Percentiles rank a stretch among this genome's conserved stretches.
These are phyloP conservation scores for Proliferodiscus dingleyae DNA, from an alignment of 2,329 filamentous ascomycete species.

Conservation along the genomic window DNA sequence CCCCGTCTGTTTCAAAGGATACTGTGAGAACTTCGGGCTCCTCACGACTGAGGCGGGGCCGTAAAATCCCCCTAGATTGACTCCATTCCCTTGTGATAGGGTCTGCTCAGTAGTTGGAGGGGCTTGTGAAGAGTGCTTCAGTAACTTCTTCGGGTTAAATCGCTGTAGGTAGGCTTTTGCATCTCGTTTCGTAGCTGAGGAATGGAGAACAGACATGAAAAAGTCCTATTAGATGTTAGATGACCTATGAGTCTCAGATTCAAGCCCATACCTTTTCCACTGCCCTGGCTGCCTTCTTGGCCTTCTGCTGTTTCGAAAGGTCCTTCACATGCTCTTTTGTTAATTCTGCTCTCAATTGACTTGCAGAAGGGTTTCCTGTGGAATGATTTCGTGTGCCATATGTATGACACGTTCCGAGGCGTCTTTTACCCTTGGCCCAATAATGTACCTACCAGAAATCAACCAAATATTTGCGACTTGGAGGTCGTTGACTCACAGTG, in stretches of 20 bases:
- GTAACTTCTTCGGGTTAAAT: slow-evolving; percentile 52
- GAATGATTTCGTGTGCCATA: slow-evolving; percentile 12
- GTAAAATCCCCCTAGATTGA: slow-evolving; percentile 59
- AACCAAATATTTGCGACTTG: slow-evolving; percentile 13
- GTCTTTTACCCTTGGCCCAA: slow-evolving; percentile 20
- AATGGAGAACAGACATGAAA: slow-evolving; percentile 78
- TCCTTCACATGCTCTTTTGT: slow-evolving; percentile 27
- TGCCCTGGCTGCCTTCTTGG: slow-evolving; percentile 43
- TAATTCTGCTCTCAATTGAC: slow-evolving; percentile 24
- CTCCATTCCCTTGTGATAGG: slow-evolving; percentile 38
- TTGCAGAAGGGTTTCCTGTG: slow-evolving; percentile 11
- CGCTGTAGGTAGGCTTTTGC: slow-evolving; percentile 87
- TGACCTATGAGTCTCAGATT: background rate
- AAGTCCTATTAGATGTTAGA: slow-evolving; percentile 59
- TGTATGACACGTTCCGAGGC: slow-evolving; percentile 1
- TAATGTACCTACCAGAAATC: slow-evolving; percentile 23
- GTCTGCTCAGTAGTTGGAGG: background rate
- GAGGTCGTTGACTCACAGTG: slow-evolving; percentile 26
- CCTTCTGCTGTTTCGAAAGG: slow-evolving; percentile 31
- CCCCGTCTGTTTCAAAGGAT: slow-evolving; percentile 31
- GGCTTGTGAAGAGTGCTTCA: slow-evolving; percentile 11
- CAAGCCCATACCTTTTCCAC: slow-evolving; percentile 43
- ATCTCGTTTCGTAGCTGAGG: slow-evolving; percentile 87
- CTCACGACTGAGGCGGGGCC: slow-evolving; percentile 53
- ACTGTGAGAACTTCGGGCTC: slow-evolving; percentile 55